Conservation (phyloP, 2,329 filamentous ascomycete genomes). For the Phialophora verrucosa region DNA sequence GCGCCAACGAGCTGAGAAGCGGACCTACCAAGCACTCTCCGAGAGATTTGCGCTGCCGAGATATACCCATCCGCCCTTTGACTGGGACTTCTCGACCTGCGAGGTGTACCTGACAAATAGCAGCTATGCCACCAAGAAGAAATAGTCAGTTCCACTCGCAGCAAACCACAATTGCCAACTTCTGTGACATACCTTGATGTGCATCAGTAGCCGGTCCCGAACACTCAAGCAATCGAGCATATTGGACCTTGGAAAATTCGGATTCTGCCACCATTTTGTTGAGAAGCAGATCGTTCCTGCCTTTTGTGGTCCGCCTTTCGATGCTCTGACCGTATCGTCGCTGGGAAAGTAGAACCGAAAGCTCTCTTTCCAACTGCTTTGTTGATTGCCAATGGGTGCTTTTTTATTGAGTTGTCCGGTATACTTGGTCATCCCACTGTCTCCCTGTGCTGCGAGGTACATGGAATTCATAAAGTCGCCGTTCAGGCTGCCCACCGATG, state of each 20-base stretch:
- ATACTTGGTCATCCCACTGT: slow-evolving; percentile 54
- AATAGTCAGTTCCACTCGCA: slow-evolving; percentile 20
- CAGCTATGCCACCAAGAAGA: slow-evolving; percentile 15
- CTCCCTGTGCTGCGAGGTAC: slow-evolving; percentile 65
- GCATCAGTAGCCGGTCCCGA: slow-evolving; percentile 76
- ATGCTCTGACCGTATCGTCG: slow-evolving; percentile 67
- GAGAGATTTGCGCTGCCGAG: slow-evolving; percentile 90
- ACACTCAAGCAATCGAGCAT: slow-evolving; percentile 78
- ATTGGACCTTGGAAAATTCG: slow-evolving; percentile 72
- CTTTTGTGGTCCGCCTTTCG: slow-evolving; percentile 65
- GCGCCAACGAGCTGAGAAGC: neutral
- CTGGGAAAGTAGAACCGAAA: slow-evolving; percentile 85
- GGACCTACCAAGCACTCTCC: slow-evolving; percentile 82
- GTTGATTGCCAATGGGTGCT: slow-evolving; percentile 15
- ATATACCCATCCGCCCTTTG: slow-evolving; percentile 69
- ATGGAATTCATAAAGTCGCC: slow-evolving; percentile 67
- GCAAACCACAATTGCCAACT: neutral
- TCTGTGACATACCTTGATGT: slow-evolving; percentile 73
- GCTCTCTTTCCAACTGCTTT: slow-evolving; percentile 45
- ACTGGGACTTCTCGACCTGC: slow-evolving; percentile 12
- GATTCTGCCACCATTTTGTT: slow-evolving; percentile 69
- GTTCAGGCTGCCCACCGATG: slow-evolving; percentile 80
- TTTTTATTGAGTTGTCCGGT: slow-evolving; percentile 45
- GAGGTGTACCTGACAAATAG: slow-evolving; percentile 28
- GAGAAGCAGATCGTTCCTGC: slow-evolving; percentile 86